Percentiles rank a stretch among this genome's conserved stretches.
Conservation (phyloP, 139 green algal species). For the Gonium pectorale region DNA sequence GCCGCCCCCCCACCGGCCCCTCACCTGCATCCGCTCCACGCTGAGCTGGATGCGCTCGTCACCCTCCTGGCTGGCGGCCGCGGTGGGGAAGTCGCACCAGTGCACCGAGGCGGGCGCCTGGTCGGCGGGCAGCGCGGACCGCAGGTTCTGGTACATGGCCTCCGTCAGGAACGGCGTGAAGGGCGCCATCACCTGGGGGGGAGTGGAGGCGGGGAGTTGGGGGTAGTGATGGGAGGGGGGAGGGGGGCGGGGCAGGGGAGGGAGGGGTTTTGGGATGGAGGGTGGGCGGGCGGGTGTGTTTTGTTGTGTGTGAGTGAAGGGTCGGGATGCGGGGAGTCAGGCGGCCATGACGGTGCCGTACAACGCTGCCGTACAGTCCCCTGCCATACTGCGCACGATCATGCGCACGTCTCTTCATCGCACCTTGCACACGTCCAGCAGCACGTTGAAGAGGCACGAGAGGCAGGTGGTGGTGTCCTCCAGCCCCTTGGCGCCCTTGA, state of each 20-base stretch:
- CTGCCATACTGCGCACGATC: no score
- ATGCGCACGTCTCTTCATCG: no score
- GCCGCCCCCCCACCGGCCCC: not conserved
- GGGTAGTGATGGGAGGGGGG: not conserved
- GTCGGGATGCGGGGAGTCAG: no score
- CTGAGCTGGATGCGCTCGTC: slow-evolving; percentile 78
- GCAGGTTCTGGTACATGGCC: slow-evolving; percentile 98
- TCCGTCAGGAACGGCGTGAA: slow-evolving; percentile 99
- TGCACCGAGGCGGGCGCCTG: slow-evolving; percentile 81
- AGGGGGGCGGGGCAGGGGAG: not conserved
- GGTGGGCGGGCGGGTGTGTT: no score
- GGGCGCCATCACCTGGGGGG: slow-evolving; percentile 89
- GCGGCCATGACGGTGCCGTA: no score
- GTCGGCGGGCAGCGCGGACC: slow-evolving; percentile 60
- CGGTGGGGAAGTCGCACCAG: slow-evolving; percentile 86
- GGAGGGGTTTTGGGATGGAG: not conserved
- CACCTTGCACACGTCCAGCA: slow-evolving; percentile 90
- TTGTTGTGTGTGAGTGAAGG: no score
- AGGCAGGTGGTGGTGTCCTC: slow-evolving; percentile 80
- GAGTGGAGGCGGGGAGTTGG: not conserved
- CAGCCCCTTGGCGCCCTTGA: slow-evolving; percentile 84
- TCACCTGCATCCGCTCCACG: slow-evolving; percentile 89
- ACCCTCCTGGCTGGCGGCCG: slow-evolving; percentile 48
- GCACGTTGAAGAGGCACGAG: slow-evolving; percentile 85
- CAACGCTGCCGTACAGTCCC: no score